Evolutionary conservation across 805 yeast species (phyloP), one percentile per base, ranked within the genome.

Genomic region (Lipomyces sp.): DNA sequence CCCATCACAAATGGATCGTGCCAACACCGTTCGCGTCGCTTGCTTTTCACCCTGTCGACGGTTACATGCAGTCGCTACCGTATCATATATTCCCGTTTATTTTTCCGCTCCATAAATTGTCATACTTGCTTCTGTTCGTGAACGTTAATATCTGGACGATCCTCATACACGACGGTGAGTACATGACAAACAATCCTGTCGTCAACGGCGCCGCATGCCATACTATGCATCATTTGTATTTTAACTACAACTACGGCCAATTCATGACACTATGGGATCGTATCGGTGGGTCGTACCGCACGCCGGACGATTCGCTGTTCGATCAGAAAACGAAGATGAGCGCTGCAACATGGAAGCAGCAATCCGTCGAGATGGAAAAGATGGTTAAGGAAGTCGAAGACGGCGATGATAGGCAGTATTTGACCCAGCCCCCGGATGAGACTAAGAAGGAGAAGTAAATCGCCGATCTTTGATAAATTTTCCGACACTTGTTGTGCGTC

Each of bases 181-280:
- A 92, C 79, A 78, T 94, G 82, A 90, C 97, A 55, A 90, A 91
- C 78, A 96, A 92, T 77, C 97, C 98, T 6, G 85, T 92, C 65
- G 89, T 95, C 72, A 95, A 95, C 79, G 99, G 99, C 74, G 93
- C 98, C 18, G 99, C 99, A 4, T 94, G 98, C 79, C 99, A 95
- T 81, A 93, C 99, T 0, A 87, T 94, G 58, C 99, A 95, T 80
- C 99, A 95, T 77, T 81, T 95, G 73, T 95, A 95, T 81, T 95
- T 95, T 86, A 94, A 94, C 83, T 95, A 95, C 81, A 95, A 95
- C 83, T 95, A 93, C 77, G 99, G 99, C 51, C 99, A 95, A 81
- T 95, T 94, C 82, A 93, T 98, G 57, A 95, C 99, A 18, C 82
- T 95, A 71, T 95, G 99, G 99, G 99, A 95, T 78, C 88, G 99